Percentiles rank a stretch among this genome's conserved stretches.
Conservation (phyloP, 345 rosid species). For the Populus davidiana region DNA sequence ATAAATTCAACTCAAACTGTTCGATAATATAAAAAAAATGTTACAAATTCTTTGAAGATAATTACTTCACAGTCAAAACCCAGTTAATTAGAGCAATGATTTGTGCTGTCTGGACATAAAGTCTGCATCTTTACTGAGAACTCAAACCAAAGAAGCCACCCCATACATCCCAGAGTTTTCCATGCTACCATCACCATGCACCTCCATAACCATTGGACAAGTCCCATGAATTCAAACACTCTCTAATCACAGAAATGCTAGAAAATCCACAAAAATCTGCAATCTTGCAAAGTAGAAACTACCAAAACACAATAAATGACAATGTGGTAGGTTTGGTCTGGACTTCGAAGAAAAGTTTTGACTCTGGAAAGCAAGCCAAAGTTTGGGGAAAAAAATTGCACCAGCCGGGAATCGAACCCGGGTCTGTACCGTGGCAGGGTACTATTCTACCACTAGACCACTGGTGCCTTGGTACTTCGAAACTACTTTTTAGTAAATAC, state of each 20-base stretch:
- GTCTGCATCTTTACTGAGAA: background rate
- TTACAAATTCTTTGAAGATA: no score
- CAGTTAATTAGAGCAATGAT: no score
- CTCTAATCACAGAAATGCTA: background rate
- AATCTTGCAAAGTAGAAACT: background rate
- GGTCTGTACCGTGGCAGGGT: conserved; percentile 28
- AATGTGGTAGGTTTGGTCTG: no score
- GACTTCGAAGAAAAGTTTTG: no score
- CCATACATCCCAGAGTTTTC: background rate
- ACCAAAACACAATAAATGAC: no score
- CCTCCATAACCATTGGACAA: background rate
- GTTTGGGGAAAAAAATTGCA: background rate
- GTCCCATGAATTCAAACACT: background rate
- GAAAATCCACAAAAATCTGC: no score
- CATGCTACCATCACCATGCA: background rate
- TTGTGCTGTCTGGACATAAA: background rate
- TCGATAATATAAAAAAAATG: no score
- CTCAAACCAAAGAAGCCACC: background rate
- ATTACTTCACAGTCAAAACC: no score
- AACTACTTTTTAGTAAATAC: accelerated
- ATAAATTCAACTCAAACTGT: no score
- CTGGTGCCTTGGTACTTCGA: conserved; percentile 16
- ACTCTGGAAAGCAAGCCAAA: no score
- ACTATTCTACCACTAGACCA: conserved; percentile 55
- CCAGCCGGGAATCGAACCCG: conserved; percentile 24